Conservation (phyloP, 2,329 filamentous ascomycete genomes). For the Anisogramma anomala region DNA sequence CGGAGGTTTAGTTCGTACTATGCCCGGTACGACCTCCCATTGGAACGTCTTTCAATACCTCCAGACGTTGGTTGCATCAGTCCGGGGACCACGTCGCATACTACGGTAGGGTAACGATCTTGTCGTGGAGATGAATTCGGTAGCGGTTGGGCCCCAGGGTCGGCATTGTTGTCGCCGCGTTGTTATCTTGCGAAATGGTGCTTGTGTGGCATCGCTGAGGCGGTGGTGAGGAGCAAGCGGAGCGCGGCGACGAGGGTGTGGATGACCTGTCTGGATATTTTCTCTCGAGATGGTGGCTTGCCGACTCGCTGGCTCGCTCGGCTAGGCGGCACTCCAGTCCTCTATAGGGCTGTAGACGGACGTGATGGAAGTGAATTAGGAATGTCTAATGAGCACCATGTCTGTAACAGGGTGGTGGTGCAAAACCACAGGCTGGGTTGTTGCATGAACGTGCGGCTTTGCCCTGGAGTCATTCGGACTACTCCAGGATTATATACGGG, state of each 20-base stretch:
- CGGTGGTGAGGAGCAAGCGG: slow-evolving; percentile 16
- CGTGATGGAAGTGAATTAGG: slow-evolving; percentile 2
- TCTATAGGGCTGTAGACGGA: slow-evolving; percentile 19
- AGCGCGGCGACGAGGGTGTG: slow-evolving; percentile 15
- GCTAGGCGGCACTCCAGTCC: slow-evolving; percentile 23
- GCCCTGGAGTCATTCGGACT: no score
- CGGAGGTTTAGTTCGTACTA: no score
- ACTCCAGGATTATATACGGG: no score
- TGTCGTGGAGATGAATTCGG: no score
- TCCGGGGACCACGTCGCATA: no score
- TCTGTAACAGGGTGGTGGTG: no score
- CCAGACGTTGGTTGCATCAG: slow-evolving; percentile 21
- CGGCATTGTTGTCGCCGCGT: slow-evolving; percentile 2
- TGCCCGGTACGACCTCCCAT: no score
- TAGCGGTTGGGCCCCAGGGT: slow-evolving; percentile 19
- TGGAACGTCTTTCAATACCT: slow-evolving; percentile 18
- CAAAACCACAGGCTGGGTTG: no score
- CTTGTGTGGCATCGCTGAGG: slow-evolving; percentile 6
- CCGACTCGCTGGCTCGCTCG: slow-evolving; percentile 26
- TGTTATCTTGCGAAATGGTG: slow-evolving; percentile 7
- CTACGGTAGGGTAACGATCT: no score
- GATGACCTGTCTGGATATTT: slow-evolving; percentile 19
- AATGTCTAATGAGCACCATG: not conserved
- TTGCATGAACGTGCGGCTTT: no score
- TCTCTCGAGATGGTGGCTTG: slow-evolving; percentile 22